Evolutionary conservation across 768 basidiomycete species (phyloP).

Genomic region (Boletus tomentosulus): DNA sequence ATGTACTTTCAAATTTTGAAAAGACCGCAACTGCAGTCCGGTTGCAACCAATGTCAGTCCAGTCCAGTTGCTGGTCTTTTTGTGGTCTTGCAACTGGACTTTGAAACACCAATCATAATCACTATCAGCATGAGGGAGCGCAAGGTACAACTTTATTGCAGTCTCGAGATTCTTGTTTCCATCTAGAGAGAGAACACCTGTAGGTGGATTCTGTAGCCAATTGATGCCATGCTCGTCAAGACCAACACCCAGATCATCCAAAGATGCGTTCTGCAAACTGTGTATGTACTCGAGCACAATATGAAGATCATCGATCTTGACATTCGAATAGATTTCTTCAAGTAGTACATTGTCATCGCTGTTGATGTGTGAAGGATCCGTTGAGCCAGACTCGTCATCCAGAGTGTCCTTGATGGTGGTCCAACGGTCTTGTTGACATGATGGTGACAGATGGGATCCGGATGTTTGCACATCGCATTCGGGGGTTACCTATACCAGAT

Average conservation of each 20-base stretch:
- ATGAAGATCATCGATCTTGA: neutral
- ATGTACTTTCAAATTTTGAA: too few relatives aligned
- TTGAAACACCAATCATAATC: neutral
- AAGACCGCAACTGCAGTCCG: too few relatives aligned
- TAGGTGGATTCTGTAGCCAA: neutral
- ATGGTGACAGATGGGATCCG: too few relatives aligned
- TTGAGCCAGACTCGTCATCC: too few relatives aligned
- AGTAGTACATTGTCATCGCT: neutral
- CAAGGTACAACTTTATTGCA: neutral
- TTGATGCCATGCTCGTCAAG: neutral
- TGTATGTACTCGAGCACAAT: neutral
- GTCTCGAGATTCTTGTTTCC: neutral
- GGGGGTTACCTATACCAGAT: too few relatives aligned
- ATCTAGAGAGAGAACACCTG: neutral
- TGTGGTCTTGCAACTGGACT: too few relatives aligned
- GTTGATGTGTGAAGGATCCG: neutral
- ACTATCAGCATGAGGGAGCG: neutral
- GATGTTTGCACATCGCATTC: too few relatives aligned
- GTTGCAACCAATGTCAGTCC: too few relatives aligned
- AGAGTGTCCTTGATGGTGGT: too few relatives aligned
- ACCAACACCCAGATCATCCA: neutral
- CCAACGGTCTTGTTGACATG: too few relatives aligned
- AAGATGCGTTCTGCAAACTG: neutral
- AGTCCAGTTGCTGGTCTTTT: too few relatives aligned
- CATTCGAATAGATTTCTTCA: neutral